Conservation (phyloP, 2,329 filamentous ascomycete genomes). For the Tolypocladium tropicale region DNA sequence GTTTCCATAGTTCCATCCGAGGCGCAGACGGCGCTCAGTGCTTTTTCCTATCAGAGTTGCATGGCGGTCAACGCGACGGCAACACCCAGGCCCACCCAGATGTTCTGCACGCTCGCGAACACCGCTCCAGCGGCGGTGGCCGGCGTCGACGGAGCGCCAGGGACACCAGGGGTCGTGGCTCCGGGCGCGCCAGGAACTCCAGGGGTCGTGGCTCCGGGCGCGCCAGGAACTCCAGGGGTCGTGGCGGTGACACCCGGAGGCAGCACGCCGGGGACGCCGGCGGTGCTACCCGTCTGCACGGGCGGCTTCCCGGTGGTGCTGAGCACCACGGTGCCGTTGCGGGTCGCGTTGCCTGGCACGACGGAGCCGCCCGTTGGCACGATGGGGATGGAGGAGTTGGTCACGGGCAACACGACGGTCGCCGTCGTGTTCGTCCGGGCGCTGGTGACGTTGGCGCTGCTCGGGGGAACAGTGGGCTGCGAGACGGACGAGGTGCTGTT, state of each 20-base stretch:
- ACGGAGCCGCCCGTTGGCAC: no score
- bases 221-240: background rate
- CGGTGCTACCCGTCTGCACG: background rate
- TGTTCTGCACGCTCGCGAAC: conserved; percentile 1
- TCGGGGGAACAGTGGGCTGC: background rate
- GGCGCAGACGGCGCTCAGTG: background rate
- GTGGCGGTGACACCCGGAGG: no score
- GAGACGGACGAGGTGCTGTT: background rate
- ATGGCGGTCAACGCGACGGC: conserved; percentile 4
- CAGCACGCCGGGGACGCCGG: background rate
- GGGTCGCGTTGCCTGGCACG: background rate
- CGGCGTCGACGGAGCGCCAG: background rate
- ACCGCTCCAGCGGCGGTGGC: conserved; percentile 1
- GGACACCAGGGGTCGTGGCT: background rate
- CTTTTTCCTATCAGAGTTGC: background rate
- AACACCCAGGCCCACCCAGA: conserved; percentile 5
- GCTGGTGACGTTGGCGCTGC: background rate
- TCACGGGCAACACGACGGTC: background rate
- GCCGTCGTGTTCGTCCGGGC: background rate
- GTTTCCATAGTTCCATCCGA: background rate
- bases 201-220: background rate
- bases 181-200: background rate
- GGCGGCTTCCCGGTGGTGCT: background rate
- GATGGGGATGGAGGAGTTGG: no score
- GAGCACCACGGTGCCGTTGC: background rate